These are phyloP conservation scores for Metrosideros polymorpha DNA, from an alignment of 441 rosid species.

Conservation along the genomic window DNA sequence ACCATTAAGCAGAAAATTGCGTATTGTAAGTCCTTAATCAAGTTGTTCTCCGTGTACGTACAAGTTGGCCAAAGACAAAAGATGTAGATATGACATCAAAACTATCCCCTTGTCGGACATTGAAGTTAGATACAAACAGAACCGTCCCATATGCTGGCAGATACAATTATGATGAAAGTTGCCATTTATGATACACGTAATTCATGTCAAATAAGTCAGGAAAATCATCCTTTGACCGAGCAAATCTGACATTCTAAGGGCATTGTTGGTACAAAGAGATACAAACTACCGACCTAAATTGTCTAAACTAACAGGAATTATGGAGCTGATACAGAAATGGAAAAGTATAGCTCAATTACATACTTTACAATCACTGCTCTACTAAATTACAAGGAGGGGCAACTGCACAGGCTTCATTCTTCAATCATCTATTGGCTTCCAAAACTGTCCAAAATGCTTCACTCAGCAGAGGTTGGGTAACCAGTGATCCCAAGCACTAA, in stretches of 20 bases:
- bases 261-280: not conserved
- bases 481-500: not conserved
- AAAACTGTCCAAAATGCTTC: not conserved
- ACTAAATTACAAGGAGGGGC: not conserved
- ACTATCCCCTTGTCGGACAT: not conserved
- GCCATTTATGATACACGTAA: not conserved
- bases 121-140: not conserved
- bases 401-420: not conserved
- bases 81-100: not conserved
- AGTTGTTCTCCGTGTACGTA: not conserved
- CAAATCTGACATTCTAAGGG: not conserved
- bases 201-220: not conserved
- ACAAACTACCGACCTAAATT: not conserved
- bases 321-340: not conserved
- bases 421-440: not conserved
- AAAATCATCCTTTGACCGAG: not conserved
- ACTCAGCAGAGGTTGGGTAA: not conserved
- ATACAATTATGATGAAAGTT: not conserved
- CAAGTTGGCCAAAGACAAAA: not conserved
- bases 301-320: not conserved
- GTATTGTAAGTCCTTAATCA: not conserved
- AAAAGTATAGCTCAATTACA: not conserved
- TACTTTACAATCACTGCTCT: not conserved
- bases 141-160: not conserved
- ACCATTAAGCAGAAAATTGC: not conserved